Conservation (phyloP, 352 stramenopile species). For the Globisporangium viniferum region DNA sequence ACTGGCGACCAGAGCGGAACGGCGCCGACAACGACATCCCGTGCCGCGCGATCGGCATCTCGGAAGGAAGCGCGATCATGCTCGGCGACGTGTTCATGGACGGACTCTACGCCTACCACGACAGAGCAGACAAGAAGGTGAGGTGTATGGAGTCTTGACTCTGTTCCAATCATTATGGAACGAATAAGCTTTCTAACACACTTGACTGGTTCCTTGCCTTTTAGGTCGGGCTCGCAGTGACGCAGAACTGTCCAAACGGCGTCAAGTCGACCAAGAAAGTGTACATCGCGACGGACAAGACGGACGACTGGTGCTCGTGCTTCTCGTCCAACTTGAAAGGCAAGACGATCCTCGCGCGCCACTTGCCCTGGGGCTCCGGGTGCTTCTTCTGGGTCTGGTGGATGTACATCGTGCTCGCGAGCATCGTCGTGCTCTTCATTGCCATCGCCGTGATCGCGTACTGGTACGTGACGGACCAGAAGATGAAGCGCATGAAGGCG, state of each 20-base stretch:
- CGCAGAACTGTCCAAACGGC: constrained; percentile 74
- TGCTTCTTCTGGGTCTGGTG: constrained; percentile 88
- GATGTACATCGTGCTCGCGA: constrained; percentile 78
- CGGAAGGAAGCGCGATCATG: constrained; percentile 61
- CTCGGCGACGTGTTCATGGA: constrained; percentile 87
- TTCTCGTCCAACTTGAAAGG: constrained; percentile 63
- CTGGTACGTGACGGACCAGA: constrained; percentile 46
- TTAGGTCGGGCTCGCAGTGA: constrained; percentile 59
- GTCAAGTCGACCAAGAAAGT: constrained; percentile 78
- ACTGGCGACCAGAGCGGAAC: constrained; percentile 82
- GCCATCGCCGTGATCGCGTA: constrained; percentile 57
- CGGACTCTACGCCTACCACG: constrained; percentile 73
- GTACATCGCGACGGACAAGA: constrained; percentile 32
- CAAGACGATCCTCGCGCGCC: constrained; percentile 51
- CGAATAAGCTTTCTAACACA: background rate
- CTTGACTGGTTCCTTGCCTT: background rate
- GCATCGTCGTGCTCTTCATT: constrained; percentile 49
- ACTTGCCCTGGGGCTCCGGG: constrained; percentile 50
- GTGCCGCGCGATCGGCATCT: constrained; percentile 78
- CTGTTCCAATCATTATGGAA: no score
- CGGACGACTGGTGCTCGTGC: constrained; percentile 61
- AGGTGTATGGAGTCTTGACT: background rate
- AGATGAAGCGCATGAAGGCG: constrained; percentile 40
- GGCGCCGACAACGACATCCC: constrained; percentile 42
- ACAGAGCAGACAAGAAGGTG: constrained; percentile 51